Percentiles rank a stretch among this genome's conserved stretches.
phyloP scores from a whole-genome alignment of 352 stramenopile genomes.

The Halophytophthora polymorphica region DNA sequence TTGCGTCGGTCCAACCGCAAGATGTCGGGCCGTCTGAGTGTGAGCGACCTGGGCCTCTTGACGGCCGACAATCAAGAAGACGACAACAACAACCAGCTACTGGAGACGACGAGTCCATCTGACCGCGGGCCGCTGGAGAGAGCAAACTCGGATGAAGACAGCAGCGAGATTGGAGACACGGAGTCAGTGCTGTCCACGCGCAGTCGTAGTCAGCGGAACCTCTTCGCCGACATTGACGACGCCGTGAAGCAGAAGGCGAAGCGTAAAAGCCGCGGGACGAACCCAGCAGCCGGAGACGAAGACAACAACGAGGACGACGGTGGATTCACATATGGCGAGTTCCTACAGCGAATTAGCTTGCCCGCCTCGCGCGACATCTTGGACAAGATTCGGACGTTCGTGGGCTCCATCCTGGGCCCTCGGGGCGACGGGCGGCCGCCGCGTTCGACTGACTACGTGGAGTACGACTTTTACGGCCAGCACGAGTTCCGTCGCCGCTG shows the following conservation, averaged over 20 bases:
- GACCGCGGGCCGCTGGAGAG: background rate
- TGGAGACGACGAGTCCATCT: constrained; percentile 4
- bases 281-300: constrained; percentile 17
- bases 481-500: constrained; percentile 70
- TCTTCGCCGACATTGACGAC: constrained; percentile 60
- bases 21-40: constrained; percentile 57
- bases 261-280: constrained; percentile 10
- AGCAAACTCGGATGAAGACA: constrained; percentile 12
- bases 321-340: constrained; percentile 69
- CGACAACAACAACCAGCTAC: constrained; percentile 11
- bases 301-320: constrained; percentile 34
- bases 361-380: constrained; percentile 71
- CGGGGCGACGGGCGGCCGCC: constrained; percentile 70
- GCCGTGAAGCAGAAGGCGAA: constrained; percentile 26
- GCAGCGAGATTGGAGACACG: constrained; percentile 8
- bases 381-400: constrained; percentile 70
- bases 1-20: constrained; percentile 55
- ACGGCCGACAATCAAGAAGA: constrained; percentile 33
- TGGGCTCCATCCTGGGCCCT: constrained; percentile 74
- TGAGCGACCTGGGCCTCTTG: constrained; percentile 77
- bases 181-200: constrained; percentile 12
- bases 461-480: constrained; percentile 79
- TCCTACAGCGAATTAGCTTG: constrained; percentile 69
- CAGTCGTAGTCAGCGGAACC: constrained; percentile 46
- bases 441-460: constrained; percentile 62